These are phyloP conservation scores for Naganishia sp. DNA, from an alignment of 1,284 basidiomycete genomes.

Conservation along the genomic window DNA sequence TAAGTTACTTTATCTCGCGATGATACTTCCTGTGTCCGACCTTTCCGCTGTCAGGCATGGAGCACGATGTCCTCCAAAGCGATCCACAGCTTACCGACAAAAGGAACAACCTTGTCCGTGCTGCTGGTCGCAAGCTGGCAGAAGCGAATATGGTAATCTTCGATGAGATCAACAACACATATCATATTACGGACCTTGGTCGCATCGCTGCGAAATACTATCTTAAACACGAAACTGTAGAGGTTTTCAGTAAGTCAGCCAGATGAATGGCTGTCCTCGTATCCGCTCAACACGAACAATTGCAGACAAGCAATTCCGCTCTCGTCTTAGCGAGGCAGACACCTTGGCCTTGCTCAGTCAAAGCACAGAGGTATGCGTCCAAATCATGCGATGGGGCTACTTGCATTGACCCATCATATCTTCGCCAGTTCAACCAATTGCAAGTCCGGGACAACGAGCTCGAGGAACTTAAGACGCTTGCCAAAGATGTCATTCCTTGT, in stretches of 20 bases:
- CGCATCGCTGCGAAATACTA: conserved; percentile 97
- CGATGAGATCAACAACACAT: conserved; percentile 64
- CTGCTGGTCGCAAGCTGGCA: conserved; percentile 72
- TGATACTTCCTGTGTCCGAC: conserved; percentile 8
- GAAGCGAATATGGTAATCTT: conserved; percentile 81
- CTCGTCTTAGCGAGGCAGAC: conserved; percentile 92
- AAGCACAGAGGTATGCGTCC: conserved; percentile 76
- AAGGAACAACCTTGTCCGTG: conserved; percentile 69
- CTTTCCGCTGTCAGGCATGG: conserved; percentile 64
- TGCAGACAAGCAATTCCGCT: conserved; percentile 67
- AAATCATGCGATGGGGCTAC: not conserved
- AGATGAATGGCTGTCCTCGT: no score
- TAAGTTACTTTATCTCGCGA: conserved; percentile 48
- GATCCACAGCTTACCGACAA: conserved; percentile 78
- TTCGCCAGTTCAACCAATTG: conserved; percentile 82
- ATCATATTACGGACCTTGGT: conserved; percentile 82
- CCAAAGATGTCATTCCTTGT: conserved; percentile 70
- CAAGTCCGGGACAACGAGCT: conserved; percentile 88
- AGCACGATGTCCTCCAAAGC: conserved; percentile 68
- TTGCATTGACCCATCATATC: conserved; percentile 2
- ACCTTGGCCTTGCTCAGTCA: conserved; percentile 80
- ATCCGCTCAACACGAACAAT: no score
- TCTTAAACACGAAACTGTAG: conserved; percentile 81
- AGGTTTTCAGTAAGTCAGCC: conserved; percentile 68
- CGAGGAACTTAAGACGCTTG: conserved; percentile 75